A percentile compares a stretch with the other conserved stretches of the same genome.
These are phyloP conservation scores for Pseudopyrenochaeta lycopersici DNA, from an alignment of 2,329 filamentous ascomycete genomes.

Conservation along the genomic window DNA sequence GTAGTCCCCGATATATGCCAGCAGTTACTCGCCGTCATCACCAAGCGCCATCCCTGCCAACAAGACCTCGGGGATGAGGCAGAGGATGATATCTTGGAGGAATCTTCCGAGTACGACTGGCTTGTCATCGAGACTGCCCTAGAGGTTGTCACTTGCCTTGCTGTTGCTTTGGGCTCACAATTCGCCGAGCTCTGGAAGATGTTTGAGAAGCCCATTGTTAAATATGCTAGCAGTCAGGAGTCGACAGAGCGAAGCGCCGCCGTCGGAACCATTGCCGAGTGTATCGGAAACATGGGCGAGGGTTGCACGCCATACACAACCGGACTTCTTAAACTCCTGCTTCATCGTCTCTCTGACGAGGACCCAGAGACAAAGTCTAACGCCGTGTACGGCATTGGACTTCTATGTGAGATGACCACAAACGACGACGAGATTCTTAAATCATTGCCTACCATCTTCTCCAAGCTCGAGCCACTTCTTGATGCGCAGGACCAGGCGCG, in stretches of 20 bases:
- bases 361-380: conserved; percentile 95
- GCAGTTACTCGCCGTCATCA: conserved; percentile 80
- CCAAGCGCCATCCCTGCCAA: conserved; percentile 91
- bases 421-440: conserved; percentile 77
- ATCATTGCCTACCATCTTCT: conserved; percentile 78
- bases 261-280: conserved; percentile 91
- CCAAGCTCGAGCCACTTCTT: conserved; percentile 86
- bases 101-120: conserved; percentile 97
- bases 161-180: conserved; percentile 79
- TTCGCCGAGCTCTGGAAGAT: conserved; percentile 94
- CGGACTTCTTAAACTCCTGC: conserved; percentile 77
- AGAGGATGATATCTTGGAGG: conserved; percentile 71
- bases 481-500: conserved; percentile 79
- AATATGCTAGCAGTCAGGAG: conserved; percentile 86
- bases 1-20: conserved; percentile 80
- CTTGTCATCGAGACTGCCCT: conserved; percentile 93
- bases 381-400: conserved; percentile 88
- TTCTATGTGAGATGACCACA: conserved; percentile 82
- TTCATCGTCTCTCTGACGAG: conserved; percentile 88
- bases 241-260: conserved; percentile 87
- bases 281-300: conserved; percentile 82
- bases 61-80: conserved; percentile 85
- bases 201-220: conserved; percentile 90
- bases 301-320: conserved; percentile 84
- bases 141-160: conserved; percentile 86